Base-by-base conservation (phyloP, 495 filamentous ascomycete species). In the Xanthoparmelia taractica region DNA sequence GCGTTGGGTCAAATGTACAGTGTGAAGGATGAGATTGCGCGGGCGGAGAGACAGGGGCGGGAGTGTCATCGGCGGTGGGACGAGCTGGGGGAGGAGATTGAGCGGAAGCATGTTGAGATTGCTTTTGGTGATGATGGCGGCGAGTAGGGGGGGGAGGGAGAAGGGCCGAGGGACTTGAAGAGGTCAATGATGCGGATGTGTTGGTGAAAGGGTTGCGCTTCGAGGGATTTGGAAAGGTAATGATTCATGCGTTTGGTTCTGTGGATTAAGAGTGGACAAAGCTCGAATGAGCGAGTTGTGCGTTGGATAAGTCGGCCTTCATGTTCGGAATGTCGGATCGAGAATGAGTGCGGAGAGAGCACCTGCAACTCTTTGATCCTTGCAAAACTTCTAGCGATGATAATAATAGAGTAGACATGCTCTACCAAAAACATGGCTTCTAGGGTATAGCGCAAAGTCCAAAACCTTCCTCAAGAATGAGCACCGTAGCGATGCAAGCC, bases 341-440 rank as follows among this genome's bases (percentile, higher is more conserved):
- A 31, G 48, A 31, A 52, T 5, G 11, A 18, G 4, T 27, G 45
- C n/a, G 27, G 15, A 41, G 38, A 18, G 38, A 17, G 45, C 45
- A 12, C 48, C 3, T 52, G 48, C 48, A 29, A 4, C 11, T 5
- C n/a, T 8, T 29, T 4, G 47, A 29, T 6, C 10, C 25, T 29
- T 27, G 23, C 23, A 52, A 31, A 52, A 10, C 48, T 33, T 50
- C 15, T 52, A 41, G n/a, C n/a, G n/a, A 36, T 29, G 36, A 48
- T 55, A 61, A 48, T 60, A 50, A 65, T 52, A 52, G 27, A 60
- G 29, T 10, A 59, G 18, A 25, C 34, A 48, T 48, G 45, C 57
- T 38, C 38, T 18, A 45, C 23, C 31, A 41, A 27, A 62, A 66
- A 12, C 7, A 37, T 45, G 25, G 63, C 58, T 45, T 60, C 58